Percentiles rank a stretch among this genome's conserved stretches.
These are phyloP conservation scores for Pontederia crassipes DNA, from an alignment of 176 grass and related monocot species.

Conservation along the genomic window DNA sequence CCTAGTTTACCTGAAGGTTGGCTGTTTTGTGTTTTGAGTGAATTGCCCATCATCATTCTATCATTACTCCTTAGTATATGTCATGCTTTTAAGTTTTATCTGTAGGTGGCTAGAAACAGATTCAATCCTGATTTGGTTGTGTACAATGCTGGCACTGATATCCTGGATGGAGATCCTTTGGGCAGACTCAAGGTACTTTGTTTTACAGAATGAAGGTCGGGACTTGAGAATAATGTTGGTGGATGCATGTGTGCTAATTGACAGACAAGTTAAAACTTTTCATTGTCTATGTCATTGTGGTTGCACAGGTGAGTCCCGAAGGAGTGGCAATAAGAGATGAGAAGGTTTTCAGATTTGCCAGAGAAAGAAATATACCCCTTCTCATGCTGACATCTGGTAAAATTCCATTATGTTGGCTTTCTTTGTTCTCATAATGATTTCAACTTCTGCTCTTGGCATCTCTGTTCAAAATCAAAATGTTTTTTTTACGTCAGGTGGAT, in stretches of 20 bases:
- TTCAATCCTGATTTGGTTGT: constrained; percentile 77
- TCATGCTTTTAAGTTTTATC: background rate
- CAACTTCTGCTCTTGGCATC: too few species aligned
- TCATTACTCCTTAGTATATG: too few species aligned
- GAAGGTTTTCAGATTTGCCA: constrained; percentile 81
- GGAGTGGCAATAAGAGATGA: constrained; percentile 79
- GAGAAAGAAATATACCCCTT: constrained; percentile 77
- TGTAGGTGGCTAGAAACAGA: constrained; percentile 53
- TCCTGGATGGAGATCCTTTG: constrained; percentile 89
- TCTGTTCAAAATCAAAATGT: background rate
- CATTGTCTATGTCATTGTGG: background rate
- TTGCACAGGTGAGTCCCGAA: constrained; percentile 52
- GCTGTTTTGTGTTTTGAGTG: too few species aligned
- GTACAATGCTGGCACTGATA: constrained; percentile 94
- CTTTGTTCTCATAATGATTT: background rate
- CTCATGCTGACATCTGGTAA: constrained; percentile 92
- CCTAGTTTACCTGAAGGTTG: too few species aligned
- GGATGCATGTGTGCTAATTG: too few species aligned
- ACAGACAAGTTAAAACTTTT: too few species aligned
- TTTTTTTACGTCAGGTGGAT: constrained; percentile 45
- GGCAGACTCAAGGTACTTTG: constrained; percentile 63
- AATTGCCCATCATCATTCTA: too few species aligned
- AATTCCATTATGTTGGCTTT: background rate
- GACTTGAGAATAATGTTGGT: too few species aligned
- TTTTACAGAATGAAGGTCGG: background rate